Base-by-base conservation (phyloP, 164 flowering plant genomes). In the Buxus sempervirens region DNA sequence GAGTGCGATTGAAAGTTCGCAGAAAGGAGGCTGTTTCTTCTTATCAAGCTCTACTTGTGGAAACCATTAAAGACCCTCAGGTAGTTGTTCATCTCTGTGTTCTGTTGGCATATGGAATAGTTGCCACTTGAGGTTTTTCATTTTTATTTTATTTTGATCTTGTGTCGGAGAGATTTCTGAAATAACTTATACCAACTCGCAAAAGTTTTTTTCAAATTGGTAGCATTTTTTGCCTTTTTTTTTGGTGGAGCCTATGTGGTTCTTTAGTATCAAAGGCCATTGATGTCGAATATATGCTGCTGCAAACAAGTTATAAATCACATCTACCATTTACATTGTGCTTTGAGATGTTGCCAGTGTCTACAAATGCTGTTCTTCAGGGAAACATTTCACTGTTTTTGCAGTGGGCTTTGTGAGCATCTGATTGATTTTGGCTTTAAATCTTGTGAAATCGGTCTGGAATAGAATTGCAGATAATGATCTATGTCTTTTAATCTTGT, bases 1-100 rank as follows among this genome's bases (percentile, higher is more conserved):
- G 99, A 72, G 97, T 91, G 70, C 87, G 96, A 21, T 8, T 73
- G 41, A 96, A 96, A 84, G 86, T 90, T 72, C 93, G 91, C 27
- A 81, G 93, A 74, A 96, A 91, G 79, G 99, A 90, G 64, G 97
- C 96, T 60, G 82, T 91, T 63, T 72, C 90, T 64, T 87, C 96
- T 58, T 96, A 86, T 83, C 97, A 96, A 81, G 99, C 99, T 64
- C 81, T 96, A 77, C 86, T 96, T 58, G 93, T 93, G 68, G 99
- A 96, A 81, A 84, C 81, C 65, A 91, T 96, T 75, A 93, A 86
- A 75, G 96, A 91, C 72, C 89, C 97, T 73, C 91, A 85, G 97
- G 99, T 93, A 77, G 13, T 27, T 45, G 36, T 61, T 63, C 20
- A 22, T 13, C 63, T 9, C 9, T 38, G 41, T 2, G 32, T 65